Base-by-base conservation (phyloP, 2,329 filamentous ascomycete species). In the Colletotrichum chrysophilum region DNA sequence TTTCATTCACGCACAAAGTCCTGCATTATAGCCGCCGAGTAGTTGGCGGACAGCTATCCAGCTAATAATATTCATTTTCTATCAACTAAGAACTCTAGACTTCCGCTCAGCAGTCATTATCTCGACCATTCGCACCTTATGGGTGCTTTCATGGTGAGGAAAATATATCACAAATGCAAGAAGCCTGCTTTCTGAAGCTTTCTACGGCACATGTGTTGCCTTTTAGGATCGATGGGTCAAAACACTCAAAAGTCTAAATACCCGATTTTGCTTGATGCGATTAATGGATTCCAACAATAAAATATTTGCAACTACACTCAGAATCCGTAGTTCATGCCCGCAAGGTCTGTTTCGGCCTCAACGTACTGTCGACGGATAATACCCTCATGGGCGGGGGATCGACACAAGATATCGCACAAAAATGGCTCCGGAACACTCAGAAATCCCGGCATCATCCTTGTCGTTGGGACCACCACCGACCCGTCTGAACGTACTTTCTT, bases 101-200 rank as follows among this genome's bases (percentile, higher is more conserved):
- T 38, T 38, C 36, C 2, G 16, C 16, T 9, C 16, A 18, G 16
- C 7, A 18, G 7, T 18, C 4, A 18, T 9, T 2, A 9, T 38
- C 16, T 38, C 16, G 0, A 38, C 7, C 4, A 18, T 38, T 38
- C 36, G 7, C 36, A 1, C 14, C 16, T 38, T 18, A 18, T 38
- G 14, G 14, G 14, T 38, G 16, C 36, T 18, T 38, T 1, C 2
- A 18, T 9, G 0, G 7, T 9, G 16, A 18, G 1, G 4, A 2
- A 38, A 38, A 38, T 18, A 38, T 38, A 38, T 38, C 0, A 36
- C 14, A 2, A 16, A 8, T 36, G 14, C 34, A 36, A 8, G 14
- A 16, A 4, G 14, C 1, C 34, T 36, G 16, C 14, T 18, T 1
- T 38, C 16, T 1, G 36, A 38, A 38, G 36, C 4, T 38, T 18